Evolutionary conservation across 208 protist genomes (phyloP).

Genomic region (Tetramitus jugosus): DNA sequence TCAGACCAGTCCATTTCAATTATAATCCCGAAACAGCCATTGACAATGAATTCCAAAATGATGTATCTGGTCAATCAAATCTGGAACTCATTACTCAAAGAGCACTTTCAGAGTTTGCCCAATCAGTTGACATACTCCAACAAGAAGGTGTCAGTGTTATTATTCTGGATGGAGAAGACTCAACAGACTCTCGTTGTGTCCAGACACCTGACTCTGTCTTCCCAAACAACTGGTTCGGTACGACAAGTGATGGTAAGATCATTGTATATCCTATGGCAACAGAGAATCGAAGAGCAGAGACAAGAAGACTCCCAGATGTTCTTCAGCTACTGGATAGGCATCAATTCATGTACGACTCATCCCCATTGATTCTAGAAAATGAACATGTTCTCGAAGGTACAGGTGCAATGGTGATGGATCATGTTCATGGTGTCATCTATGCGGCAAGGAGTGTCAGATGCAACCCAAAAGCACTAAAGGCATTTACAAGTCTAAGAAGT

Average conservation of each 20-base stretch:
- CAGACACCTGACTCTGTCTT: constrained; percentile 21
- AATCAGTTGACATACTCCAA: not conserved
- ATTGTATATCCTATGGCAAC: not conserved
- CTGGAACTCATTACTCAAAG: not conserved
- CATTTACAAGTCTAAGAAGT: not conserved
- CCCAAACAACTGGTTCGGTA: constrained; percentile 19
- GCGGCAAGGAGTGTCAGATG: not conserved
- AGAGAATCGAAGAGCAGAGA: not conserved
- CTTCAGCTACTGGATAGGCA: not conserved
- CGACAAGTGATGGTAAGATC: not conserved
- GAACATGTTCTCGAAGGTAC: constrained; percentile 6
- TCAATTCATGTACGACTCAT: not conserved
- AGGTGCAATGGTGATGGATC: constrained; percentile 24
- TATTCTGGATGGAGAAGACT: not conserved
- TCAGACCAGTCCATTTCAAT: constrained; percentile 9
- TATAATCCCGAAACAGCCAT: constrained; percentile 18
- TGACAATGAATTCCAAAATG: constrained; percentile 22
- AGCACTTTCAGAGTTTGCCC: not conserved
- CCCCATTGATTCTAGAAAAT: too few relatives aligned
- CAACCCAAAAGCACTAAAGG: not conserved
- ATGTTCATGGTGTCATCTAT: constrained; percentile 11
- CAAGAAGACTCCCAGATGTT: not conserved
- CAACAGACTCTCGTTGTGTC: not conserved
- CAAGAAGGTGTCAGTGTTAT: constrained; percentile 1
- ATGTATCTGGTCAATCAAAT: not conserved